phyloP scores from a whole-genome alignment of 192 early-diverging fungal genomes.

The Dissophora ornata region DNA sequence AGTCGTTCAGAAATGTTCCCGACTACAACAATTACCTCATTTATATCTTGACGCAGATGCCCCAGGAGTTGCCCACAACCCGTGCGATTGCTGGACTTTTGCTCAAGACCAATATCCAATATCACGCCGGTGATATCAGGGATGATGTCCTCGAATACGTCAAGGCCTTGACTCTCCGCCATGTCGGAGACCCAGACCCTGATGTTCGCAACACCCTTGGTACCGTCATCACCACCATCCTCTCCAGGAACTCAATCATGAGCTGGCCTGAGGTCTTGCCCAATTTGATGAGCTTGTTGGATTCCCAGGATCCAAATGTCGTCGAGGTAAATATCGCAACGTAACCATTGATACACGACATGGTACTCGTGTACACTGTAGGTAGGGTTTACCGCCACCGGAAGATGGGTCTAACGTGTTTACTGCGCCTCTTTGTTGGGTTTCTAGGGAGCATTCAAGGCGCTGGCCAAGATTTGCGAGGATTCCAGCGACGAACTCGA shows the following conservation, averaged over 20 bases:
- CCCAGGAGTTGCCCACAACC: constrained; percentile 70
- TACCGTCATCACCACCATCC: constrained; percentile 89
- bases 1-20: constrained; percentile 80
- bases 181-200: constrained; percentile 75
- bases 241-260: constrained; percentile 72
- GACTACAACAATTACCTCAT: constrained; percentile 94
- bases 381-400: too few relatives aligned
- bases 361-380: too few relatives aligned
- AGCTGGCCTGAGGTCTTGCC: constrained; percentile 89
- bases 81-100: constrained; percentile 89
- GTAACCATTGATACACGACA: not conserved
- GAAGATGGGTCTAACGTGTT: not conserved
- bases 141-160: constrained; percentile 75
- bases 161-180: constrained; percentile 61
- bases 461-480: constrained; percentile 96
- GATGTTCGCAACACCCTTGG: constrained; percentile 85
- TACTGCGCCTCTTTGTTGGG: constrained; percentile 6
- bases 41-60: constrained; percentile 84
- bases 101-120: constrained; percentile 81
- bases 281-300: constrained; percentile 81
- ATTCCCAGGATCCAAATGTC: constrained; percentile 72
- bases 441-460: constrained; percentile 81
- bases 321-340: constrained; percentile 84
- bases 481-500: constrained; percentile 88
- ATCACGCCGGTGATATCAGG: constrained; percentile 62